Conservation (phyloP, 306 rosid species). For the Rosa multiflora region DNA sequence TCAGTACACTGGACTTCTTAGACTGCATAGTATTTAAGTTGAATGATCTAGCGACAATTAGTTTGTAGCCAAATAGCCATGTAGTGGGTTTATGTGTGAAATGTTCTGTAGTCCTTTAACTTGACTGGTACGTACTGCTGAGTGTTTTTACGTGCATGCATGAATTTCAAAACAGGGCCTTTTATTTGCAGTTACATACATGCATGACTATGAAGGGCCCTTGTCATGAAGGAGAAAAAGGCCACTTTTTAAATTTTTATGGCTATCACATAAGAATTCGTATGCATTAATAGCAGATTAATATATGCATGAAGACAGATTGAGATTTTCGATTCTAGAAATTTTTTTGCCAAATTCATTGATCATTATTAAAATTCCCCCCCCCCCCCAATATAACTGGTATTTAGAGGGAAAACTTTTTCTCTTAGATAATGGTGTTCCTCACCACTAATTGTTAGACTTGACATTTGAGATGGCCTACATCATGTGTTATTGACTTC, state of each 20-base stretch:
- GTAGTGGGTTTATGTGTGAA: background rate
- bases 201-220: background rate
- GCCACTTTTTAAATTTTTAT: background rate
- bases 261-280: background rate
- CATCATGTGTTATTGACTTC: background rate
- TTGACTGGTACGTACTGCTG: background rate
- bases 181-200: background rate
- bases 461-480: background rate
- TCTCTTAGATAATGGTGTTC: background rate
- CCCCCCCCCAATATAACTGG: background rate
- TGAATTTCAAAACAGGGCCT: background rate
- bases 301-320: background rate
- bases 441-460: background rate
- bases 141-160: background rate
- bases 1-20: background rate
- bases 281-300: background rate
- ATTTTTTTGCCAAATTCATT: background rate
- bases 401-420: background rate
- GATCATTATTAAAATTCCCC: background rate
- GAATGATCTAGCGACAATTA: background rate
- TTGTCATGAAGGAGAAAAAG: background rate
- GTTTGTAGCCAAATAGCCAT: background rate
- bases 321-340: background rate
- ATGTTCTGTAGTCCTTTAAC: background rate
- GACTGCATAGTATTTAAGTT: background rate